These are phyloP conservation scores for Aspergillus aculeatus DNA, from an alignment of 2,329 filamentous ascomycete species.

Conservation along the genomic window DNA sequence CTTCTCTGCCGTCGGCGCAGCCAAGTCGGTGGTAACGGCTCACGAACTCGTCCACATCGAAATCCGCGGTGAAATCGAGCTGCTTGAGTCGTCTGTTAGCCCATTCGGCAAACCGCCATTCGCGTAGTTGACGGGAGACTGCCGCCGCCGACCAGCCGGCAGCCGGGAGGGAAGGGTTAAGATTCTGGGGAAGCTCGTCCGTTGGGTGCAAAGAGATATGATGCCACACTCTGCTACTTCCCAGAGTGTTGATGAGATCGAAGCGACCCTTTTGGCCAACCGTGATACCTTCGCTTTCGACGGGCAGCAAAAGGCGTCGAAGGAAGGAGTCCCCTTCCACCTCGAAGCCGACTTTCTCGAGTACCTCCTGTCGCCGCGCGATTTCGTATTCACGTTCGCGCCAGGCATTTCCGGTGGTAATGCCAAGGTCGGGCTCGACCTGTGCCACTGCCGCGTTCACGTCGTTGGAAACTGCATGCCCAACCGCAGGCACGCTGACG, in stretches of 20 bases:
- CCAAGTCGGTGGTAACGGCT: slow-evolving; percentile 79
- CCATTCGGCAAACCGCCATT: slow-evolving; percentile 95
- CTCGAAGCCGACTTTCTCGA: slow-evolving; percentile 84
- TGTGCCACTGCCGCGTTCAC: slow-evolving; percentile 80
- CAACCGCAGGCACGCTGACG: slow-evolving; percentile 68
- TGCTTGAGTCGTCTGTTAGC: slow-evolving; percentile 87
- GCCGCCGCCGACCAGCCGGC: slow-evolving; percentile 90
- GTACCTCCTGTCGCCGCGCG: slow-evolving; percentile 76
- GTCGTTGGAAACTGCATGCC: slow-evolving; percentile 81
- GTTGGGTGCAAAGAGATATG: slow-evolving; percentile 90
- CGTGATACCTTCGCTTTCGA: slow-evolving; percentile 73
- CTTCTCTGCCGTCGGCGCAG: slow-evolving; percentile 85
- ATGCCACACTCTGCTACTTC: slow-evolving; percentile 90
- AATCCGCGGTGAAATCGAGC: slow-evolving; percentile 94
- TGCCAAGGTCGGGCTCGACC: slow-evolving; percentile 75
- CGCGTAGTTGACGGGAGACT: slow-evolving; percentile 86
- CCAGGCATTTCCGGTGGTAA: slow-evolving; percentile 64
- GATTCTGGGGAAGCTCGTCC: slow-evolving; percentile 73
- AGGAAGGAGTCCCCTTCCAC: slow-evolving; percentile 80
- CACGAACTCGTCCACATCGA: slow-evolving; percentile 88
- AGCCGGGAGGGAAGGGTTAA: slow-evolving; percentile 69
- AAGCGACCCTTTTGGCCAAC: slow-evolving; percentile 76
- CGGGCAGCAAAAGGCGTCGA: slow-evolving; percentile 75
- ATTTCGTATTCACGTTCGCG: slow-evolving; percentile 74
- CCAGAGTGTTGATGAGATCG: slow-evolving; percentile 70